Evolutionary conservation across 1,139 yeast genomes (phyloP).

Genomic region (Diutina scorzettiae): DNA sequence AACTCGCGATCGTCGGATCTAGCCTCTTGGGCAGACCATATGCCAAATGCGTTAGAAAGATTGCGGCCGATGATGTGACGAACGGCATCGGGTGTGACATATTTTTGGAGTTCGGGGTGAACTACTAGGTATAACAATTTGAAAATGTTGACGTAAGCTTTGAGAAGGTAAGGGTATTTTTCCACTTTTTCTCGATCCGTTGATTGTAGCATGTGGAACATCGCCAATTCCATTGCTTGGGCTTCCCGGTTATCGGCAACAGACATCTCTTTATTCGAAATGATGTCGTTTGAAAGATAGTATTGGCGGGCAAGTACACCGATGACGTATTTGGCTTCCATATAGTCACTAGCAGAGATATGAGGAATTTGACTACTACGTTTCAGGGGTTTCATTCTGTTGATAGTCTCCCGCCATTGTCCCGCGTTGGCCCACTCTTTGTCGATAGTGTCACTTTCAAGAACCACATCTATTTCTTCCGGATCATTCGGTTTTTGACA

Average conservation of each 20-base stretch:
- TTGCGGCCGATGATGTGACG: conserved; percentile 48
- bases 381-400: conserved; percentile 18
- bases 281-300: background rate
- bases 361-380: conserved; percentile 19
- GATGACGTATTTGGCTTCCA: conserved; percentile 25
- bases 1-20: conserved; percentile 43
- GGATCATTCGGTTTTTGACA: conserved; percentile 10
- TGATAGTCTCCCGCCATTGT: conserved; percentile 26
- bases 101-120: conserved; percentile 24
- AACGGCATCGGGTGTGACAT: conserved; percentile 28
- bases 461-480: conserved; percentile 15
- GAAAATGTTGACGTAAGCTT: conserved; percentile 39
- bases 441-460: conserved; percentile 13
- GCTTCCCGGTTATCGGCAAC: conserved; percentile 8
- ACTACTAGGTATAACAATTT: conserved; percentile 35
- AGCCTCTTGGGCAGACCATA: conserved; percentile 39
- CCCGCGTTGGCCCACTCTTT: conserved; percentile 14
- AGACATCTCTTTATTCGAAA: conserved; percentile 9
- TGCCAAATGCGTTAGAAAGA: conserved; percentile 66
- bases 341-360: conserved; percentile 25
- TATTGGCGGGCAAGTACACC: conserved; percentile 17
- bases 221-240: conserved; percentile 13
- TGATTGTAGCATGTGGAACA: conserved; percentile 41
- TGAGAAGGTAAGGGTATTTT: conserved; percentile 38
- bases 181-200: conserved; percentile 40